A percentile compares a stretch with the other conserved stretches of the same genome.
Conservation (phyloP, 106 monocot genomes). For the Alisma plantagoaquatica region DNA sequence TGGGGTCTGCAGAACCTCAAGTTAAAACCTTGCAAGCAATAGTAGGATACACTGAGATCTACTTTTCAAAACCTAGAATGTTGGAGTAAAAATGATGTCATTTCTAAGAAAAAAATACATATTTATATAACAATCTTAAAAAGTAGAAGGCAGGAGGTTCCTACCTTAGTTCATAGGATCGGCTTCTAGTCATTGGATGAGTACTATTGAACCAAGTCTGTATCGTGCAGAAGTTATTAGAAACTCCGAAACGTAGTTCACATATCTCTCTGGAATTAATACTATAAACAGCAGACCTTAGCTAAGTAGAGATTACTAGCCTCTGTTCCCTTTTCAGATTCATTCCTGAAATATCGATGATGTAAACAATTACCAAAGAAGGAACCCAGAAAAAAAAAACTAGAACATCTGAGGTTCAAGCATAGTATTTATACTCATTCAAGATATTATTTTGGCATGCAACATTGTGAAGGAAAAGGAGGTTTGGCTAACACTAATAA, state of each 20-base stretch:
- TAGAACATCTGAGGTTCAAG: too few species aligned
- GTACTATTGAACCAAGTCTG: constrained; percentile 67
- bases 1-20: background rate
- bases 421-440: too few species aligned
- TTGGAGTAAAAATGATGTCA: background rate
- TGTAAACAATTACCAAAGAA: too few species aligned
- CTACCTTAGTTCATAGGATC: constrained; percentile 54
- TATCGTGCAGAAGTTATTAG: background rate
- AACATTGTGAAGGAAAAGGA: too few species aligned
- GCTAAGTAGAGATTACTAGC: constrained; percentile 46
- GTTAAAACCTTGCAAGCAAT: background rate
- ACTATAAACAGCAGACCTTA: constrained; percentile 24
- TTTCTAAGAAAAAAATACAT: background rate
- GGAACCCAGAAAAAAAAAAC: background rate
- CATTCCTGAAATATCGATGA: too few species aligned
- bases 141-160: background rate
- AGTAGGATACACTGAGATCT: background rate
- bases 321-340: constrained; percentile 42
- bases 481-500: too few species aligned
- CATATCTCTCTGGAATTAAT: background rate
- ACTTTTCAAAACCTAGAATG: background rate
- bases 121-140: background rate
- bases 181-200: constrained; percentile 69
- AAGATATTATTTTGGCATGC: too few species aligned
- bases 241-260: background rate